These are phyloP conservation scores for Rubia peregrina DNA, from an alignment of 305 asterid species.

Conservation along the genomic window DNA sequence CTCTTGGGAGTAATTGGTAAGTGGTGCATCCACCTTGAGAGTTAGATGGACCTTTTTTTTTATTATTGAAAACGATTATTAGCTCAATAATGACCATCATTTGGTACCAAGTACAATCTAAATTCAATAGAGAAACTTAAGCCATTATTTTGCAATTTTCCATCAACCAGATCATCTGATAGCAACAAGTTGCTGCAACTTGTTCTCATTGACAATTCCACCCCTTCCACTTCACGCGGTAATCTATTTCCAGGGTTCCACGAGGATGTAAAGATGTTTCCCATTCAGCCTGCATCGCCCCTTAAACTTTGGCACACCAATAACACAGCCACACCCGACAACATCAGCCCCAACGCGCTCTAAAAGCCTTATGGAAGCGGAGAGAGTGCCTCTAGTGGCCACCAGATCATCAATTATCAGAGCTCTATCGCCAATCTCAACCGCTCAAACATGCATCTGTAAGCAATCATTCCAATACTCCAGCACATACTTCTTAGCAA, in stretches of 20 bases:
- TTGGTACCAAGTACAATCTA: slow-evolving; percentile 6
- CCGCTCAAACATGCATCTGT: slow-evolving; percentile 75
- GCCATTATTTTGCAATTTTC: slow-evolving; percentile 7
- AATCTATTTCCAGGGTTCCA: slow-evolving; percentile 52
- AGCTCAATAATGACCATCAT: slow-evolving; percentile 4
- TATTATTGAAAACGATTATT: not conserved
- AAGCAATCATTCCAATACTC: slow-evolving; percentile 74
- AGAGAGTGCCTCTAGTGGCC: slow-evolving; percentile 81
- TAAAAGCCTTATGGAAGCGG: slow-evolving; percentile 70
- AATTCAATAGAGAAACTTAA: not conserved
- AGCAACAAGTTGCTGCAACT: slow-evolving; percentile 1
- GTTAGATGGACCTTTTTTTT: too few species aligned
- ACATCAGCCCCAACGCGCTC: slow-evolving; percentile 78
- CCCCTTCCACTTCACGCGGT: slow-evolving; percentile 12
- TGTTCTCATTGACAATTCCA: not conserved
- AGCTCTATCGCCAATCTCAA: slow-evolving; percentile 51
- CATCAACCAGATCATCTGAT: not conserved
- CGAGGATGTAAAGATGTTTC: slow-evolving; percentile 57
- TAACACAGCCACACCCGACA: slow-evolving; percentile 75
- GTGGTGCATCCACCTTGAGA: too few species aligned
- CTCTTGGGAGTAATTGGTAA: too few species aligned
- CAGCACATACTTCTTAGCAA: slow-evolving; percentile 63
- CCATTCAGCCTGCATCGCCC: slow-evolving; percentile 44
- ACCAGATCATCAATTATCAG: slow-evolving; percentile 67
- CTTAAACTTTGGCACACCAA: slow-evolving; percentile 74